Evolutionary conservation across 2,329 filamentous ascomycete genomes (phyloP), one percentile per base, ranked within the genome.

Genomic region (Rhytidhysteron rufulum): DNA sequence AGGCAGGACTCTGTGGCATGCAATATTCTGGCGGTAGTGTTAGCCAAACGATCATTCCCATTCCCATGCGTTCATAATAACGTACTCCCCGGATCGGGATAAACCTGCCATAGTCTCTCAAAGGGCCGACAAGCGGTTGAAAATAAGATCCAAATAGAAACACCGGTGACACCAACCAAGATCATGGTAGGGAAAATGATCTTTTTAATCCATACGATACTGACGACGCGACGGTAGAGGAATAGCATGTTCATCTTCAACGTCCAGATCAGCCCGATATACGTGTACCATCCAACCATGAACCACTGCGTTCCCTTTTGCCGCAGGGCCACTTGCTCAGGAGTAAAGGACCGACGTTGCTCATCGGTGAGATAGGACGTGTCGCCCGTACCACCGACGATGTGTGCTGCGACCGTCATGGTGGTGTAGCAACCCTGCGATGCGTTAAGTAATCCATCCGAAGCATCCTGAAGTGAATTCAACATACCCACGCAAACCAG

Each of bases 231-330:
- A 11, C 53, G 50, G 39, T 67, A 70, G 13, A 70, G 61, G 42
- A 63, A 69, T 15, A 69, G 38, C 64, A 70, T 69, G 48, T 67
- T 67, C 22, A 70, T 50, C 41, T 69, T 70, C 38, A 70, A 48
- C 0, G 51, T 59, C 67, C 67, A 70, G 4, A 70, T 50, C 20
- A 68, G 57, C 10, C 58, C 43, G 9, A 60, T 51, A 9, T 70
- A 69, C 2, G 53, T 55, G 9, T 50, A 49, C 25, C 64, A 51
- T 2, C 65, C 67, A 1, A 61, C 48, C 16, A 66, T 49, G 37
- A 68, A 70, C 33, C 59, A 57, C 34, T 69, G 55, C 0, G 67
- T 61, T 1, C 63, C 65, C 11, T 43, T 40, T 43, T 64, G 44
- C 49, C 61, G 63, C 5, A 50, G 41, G 7, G 39, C 39, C 2